Conservation (phyloP, 2,329 filamentous ascomycete genomes). For the Colletotrichum navitas region DNA sequence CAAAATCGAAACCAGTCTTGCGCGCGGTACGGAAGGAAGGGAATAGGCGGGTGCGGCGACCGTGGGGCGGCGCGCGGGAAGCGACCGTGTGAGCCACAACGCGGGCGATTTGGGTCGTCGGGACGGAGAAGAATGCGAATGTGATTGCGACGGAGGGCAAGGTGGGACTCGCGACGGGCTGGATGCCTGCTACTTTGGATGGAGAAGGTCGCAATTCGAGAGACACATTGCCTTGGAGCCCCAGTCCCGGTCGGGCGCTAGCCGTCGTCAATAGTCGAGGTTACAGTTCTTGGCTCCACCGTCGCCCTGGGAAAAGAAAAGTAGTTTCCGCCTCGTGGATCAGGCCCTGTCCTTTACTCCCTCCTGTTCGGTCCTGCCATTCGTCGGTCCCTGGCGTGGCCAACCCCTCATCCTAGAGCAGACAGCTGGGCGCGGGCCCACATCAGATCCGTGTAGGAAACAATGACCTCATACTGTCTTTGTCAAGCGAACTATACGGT, state of each 20-base stretch:
- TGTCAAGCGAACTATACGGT: background rate
- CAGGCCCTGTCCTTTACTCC: constrained; percentile 4
- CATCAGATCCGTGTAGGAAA: constrained; percentile 21
- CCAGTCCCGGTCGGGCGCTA: background rate
- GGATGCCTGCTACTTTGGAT: background rate
- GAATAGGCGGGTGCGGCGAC: constrained; percentile 26
- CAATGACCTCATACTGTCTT: constrained; percentile 40
- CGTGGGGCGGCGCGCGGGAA: constrained; percentile 26
- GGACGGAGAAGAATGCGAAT: constrained; percentile 4
- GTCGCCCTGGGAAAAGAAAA: constrained; percentile 10
- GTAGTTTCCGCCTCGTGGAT: constrained; percentile 19
- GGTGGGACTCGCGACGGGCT: background rate
- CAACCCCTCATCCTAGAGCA: constrained; percentile 6
- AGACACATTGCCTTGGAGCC: background rate
- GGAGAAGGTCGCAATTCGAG: constrained; percentile 2
- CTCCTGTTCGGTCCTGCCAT: background rate
- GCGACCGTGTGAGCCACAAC: constrained; percentile 2
- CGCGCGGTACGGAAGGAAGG: constrained; percentile 24
- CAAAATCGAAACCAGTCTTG: background rate
- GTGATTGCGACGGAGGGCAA: background rate
- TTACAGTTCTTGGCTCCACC: constrained; percentile 6
- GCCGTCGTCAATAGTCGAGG: background rate
- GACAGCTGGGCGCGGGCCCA: constrained; percentile 15
- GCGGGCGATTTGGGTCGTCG: background rate
- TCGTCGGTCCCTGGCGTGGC: background rate